phyloP scores from a whole-genome alignment of 2,329 filamentous ascomycete species.

The Aspergillus sp. region DNA sequence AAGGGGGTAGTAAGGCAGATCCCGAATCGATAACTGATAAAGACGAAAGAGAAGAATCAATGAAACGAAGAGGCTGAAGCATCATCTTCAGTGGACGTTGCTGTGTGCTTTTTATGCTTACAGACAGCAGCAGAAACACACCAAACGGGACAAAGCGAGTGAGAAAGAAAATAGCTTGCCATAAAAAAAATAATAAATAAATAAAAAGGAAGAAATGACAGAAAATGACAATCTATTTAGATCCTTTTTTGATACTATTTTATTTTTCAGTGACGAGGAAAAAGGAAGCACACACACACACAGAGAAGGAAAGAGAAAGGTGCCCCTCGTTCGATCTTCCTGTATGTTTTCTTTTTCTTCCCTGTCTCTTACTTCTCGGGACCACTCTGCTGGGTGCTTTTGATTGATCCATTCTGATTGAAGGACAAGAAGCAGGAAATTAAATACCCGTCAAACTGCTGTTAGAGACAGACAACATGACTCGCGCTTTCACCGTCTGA shows the following conservation, averaged over 20 bases:
- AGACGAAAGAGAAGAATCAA: not conserved
- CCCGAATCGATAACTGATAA: not conserved
- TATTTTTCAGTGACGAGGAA: not conserved
- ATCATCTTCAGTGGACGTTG: not conserved
- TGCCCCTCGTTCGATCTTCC: not conserved
- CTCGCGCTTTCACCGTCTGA: not conserved
- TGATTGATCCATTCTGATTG: not conserved
- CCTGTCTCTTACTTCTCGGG: not conserved
- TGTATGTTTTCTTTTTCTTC: not conserved
- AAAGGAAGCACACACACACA: conserved; percentile 1
- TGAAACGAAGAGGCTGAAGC: not conserved
- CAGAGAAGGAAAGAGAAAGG: not conserved
- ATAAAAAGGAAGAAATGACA: conserved; percentile 3
- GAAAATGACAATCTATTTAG: not conserved
- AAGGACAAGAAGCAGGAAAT: not conserved
- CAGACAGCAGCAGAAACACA: conserved; percentile 1
- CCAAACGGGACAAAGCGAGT: conserved; percentile 1
- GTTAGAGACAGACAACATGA: not conserved
- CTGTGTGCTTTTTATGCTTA: conserved; percentile 5
- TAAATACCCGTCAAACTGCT: not conserved
- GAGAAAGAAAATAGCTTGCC: not conserved
- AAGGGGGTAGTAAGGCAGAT: not conserved
- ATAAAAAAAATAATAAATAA: not conserved
- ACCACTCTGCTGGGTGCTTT: not conserved
- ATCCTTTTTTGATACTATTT: not conserved